Conservation (phyloP, 805 yeast genomes). For the Cyberlindnera maclurae region DNA sequence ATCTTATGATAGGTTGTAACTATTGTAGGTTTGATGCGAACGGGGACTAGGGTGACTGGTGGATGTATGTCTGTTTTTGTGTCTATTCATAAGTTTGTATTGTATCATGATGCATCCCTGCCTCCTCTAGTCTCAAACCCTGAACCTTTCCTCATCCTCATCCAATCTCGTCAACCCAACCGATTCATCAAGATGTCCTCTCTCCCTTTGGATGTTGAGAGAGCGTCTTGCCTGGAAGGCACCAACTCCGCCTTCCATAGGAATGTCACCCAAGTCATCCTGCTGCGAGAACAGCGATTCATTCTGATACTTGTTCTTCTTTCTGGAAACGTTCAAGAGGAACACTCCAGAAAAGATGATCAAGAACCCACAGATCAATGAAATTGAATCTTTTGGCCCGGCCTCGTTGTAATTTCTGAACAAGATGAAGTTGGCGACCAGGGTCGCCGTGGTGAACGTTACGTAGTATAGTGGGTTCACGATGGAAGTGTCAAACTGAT, state of each 20-base stretch:
- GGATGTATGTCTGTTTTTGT: background rate
- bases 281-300: constrained; percentile 29
- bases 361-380: constrained; percentile 76
- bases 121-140: constrained; percentile 10
- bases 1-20: background rate
- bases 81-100: background rate
- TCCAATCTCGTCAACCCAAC: constrained; percentile 55
- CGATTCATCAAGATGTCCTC: constrained; percentile 39
- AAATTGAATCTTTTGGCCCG: constrained; percentile 69
- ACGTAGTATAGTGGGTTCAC: constrained; percentile 90
- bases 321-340: constrained; percentile 69
- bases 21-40: background rate
- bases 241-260: constrained; percentile 78
- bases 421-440: constrained; percentile 77
- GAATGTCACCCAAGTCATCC: constrained; percentile 62
- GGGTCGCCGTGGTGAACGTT: constrained; percentile 82
- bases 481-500: constrained; percentile 87
- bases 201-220: constrained; percentile 50
- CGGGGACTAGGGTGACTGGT: background rate
- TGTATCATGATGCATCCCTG: background rate
- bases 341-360: constrained; percentile 86
- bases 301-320: constrained; percentile 43
- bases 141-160: constrained; percentile 27
- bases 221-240: constrained; percentile 74
- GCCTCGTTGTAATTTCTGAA: constrained; percentile 86